Base-by-base conservation (phyloP, 2,329 filamentous ascomycete species). In the Passalora sequoiae region DNA sequence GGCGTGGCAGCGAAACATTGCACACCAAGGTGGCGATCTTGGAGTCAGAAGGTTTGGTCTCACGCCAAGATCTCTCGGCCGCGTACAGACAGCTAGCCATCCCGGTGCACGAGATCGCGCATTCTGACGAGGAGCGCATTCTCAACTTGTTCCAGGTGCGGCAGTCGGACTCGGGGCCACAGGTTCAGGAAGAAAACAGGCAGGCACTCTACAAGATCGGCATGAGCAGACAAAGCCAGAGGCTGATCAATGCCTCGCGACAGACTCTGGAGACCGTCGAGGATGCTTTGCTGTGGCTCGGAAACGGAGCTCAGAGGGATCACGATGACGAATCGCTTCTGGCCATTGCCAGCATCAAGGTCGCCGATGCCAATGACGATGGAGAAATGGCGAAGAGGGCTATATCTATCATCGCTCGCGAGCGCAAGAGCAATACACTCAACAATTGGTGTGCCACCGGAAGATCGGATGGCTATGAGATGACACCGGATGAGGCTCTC, bases 251-350 rank as follows among this genome's bases (percentile, higher is more conserved):
- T 36, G 74, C 76, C 32, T 78, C 81, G 4, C 54, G 74, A 77
- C 56, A 71, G 72, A 68, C 69, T 10, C 69, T 83, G 20, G 73
- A 81, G 48, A 80, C 74, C n/a, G 75, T 77, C 43, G 73, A 79
- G 33, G 78, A 84, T 58, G 83, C 83, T 1, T 68, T 83, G 22
- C 66, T 74, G 9, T 85, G 76, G 66, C 68, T 86, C 9, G 76
- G 73, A 6, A 73, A 78, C 8, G 66, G 70, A 39, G 60, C 64
- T 20, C 63, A 59, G 4, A 55, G 55, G 15, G 47, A 64, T 8
- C 74, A 70, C 7, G 55, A 69, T 2, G 79, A 83, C 55, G 76
- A 81, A 36, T 77, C 76, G 49, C 68, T 83, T 27, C 64, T 73
- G 37, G 71, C 78, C 2, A 70, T 80, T 65, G 79, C 69, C 52